Evolutionary conservation across 805 yeast species (phyloP).

Genomic region (Metschnikowia matae): DNA sequence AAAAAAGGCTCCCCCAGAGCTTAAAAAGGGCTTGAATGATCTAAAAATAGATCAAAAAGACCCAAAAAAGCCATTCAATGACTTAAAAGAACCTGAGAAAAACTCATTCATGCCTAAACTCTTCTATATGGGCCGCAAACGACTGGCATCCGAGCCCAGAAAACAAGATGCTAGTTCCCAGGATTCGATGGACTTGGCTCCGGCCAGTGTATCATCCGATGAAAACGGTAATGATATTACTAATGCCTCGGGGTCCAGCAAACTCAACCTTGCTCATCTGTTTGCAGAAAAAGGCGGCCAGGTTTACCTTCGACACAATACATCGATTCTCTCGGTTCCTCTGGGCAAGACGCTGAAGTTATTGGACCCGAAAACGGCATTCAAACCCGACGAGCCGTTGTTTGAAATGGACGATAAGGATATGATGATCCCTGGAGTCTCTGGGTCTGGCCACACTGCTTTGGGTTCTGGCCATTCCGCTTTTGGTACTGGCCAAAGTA

Average conservation of each 20-base stretch:
- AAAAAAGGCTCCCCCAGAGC: background rate
- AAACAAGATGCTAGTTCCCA: background rate
- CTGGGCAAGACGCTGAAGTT: background rate
- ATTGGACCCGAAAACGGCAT: background rate
- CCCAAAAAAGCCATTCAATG: background rate
- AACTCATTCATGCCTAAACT: background rate
- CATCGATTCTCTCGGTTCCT: conserved; percentile 14
- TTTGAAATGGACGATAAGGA: background rate
- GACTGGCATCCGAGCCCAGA: conserved; percentile 8
- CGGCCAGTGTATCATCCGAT: background rate
- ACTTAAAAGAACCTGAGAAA: background rate
- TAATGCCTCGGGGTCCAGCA: background rate
- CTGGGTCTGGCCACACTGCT: background rate
- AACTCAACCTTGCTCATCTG: background rate
- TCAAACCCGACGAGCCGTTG: background rate
- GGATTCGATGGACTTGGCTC: background rate
- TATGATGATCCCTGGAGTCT: background rate
- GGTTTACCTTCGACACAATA: conserved; percentile 38
- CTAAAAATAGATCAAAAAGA: background rate
- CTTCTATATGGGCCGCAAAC: conserved; percentile 11
- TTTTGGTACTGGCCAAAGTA: no score
- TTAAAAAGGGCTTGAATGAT: background rate
- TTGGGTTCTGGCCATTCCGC: no score
- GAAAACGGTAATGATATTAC: background rate
- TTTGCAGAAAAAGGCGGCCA: conserved; percentile 11